phyloP scores from a whole-genome alignment of 805 yeast genomes.

The Saccharomycopsis microspora region DNA sequence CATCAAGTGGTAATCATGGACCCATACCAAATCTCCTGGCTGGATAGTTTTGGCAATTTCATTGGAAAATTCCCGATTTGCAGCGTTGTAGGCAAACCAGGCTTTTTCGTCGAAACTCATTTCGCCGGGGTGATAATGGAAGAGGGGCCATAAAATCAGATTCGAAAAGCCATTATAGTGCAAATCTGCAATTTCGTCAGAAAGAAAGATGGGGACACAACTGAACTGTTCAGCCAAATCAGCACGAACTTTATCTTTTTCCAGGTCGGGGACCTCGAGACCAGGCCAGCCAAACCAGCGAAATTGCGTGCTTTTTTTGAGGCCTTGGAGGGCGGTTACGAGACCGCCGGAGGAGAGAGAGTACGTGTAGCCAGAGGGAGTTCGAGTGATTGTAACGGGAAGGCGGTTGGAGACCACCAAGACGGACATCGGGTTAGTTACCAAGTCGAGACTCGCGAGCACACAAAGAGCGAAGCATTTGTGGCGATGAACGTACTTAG shows the following conservation, averaged over 20 bases:
- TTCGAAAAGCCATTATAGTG: slow-evolving; percentile 96
- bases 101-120: slow-evolving; percentile 96
- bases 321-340: slow-evolving; percentile 89
- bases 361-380: slow-evolving; percentile 61
- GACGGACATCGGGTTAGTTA: slow-evolving; percentile 26
- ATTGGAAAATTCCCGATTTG: slow-evolving; percentile 72
- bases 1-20: slow-evolving; percentile 97
- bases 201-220: slow-evolving; percentile 81
- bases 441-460: no score
- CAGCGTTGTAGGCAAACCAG: slow-evolving; percentile 96
- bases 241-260: slow-evolving; percentile 52
- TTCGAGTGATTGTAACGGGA: slow-evolving; percentile 82
- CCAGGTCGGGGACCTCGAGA: slow-evolving; percentile 70
- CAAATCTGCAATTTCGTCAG: slow-evolving; percentile 85
- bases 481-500: no score
- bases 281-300: slow-evolving; percentile 99
- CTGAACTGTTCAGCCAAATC: slow-evolving; percentile 71
- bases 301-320: slow-evolving; percentile 70
- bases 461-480: no score
- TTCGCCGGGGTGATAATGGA: slow-evolving; percentile 98
- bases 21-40: slow-evolving; percentile 90
- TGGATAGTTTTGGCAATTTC: slow-evolving; percentile 57
- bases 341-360: slow-evolving; percentile 95
- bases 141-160: slow-evolving; percentile 93
- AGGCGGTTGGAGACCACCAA: slow-evolving; percentile 89